Conservation (phyloP, 768 basidiomycete species). For the Dioszegia aurantiaca region DNA sequence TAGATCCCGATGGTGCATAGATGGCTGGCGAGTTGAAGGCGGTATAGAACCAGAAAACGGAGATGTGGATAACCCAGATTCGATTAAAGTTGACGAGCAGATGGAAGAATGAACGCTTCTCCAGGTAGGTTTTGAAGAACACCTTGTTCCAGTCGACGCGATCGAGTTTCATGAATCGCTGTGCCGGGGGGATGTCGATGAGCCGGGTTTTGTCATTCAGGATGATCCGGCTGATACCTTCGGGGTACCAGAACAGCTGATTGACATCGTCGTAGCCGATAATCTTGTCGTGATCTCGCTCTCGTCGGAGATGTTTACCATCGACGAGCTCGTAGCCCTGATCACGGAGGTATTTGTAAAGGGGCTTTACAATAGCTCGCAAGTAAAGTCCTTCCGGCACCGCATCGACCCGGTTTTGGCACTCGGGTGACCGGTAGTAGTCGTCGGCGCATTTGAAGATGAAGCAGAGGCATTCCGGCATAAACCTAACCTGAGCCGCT, state of each 20-base stretch:
- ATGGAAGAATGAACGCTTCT: slow-evolving; percentile 94
- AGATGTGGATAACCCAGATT: slow-evolving; percentile 96
- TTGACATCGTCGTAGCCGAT: slow-evolving; percentile 99
- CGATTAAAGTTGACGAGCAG: slow-evolving; percentile 99
- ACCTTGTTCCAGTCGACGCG: slow-evolving; percentile 93
- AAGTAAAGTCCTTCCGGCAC: slow-evolving; percentile 96
- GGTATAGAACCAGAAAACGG: slow-evolving; percentile 95
- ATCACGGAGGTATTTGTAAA: slow-evolving; percentile 95
- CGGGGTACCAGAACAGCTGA: slow-evolving; percentile 99
- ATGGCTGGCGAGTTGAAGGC: slow-evolving; percentile 86
- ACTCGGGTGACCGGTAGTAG: slow-evolving; percentile 98
- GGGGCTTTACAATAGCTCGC: slow-evolving; percentile 80
- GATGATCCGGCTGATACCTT: slow-evolving; percentile 89
- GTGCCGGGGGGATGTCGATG: slow-evolving; percentile 82
- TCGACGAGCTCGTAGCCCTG: slow-evolving; percentile 96
- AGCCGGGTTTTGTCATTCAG: slow-evolving; percentile 84
- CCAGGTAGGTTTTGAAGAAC: slow-evolving; percentile 99
- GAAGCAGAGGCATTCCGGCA: slow-evolving; percentile 95
- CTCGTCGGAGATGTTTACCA: slow-evolving; percentile 87
- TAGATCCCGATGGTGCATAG: slow-evolving; percentile 59
- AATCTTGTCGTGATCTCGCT: slow-evolving; percentile 87
- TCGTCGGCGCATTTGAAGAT: slow-evolving; percentile 99
- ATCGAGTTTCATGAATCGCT: slow-evolving; percentile 96
- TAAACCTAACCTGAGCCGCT: slow-evolving; percentile 92
- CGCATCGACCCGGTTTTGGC: slow-evolving; percentile 84